Evolutionary conservation across 2,329 filamentous ascomycete genomes (phyloP), one percentile per base, ranked within the genome.

Genomic region (Chaetomium strumarium): DNA sequence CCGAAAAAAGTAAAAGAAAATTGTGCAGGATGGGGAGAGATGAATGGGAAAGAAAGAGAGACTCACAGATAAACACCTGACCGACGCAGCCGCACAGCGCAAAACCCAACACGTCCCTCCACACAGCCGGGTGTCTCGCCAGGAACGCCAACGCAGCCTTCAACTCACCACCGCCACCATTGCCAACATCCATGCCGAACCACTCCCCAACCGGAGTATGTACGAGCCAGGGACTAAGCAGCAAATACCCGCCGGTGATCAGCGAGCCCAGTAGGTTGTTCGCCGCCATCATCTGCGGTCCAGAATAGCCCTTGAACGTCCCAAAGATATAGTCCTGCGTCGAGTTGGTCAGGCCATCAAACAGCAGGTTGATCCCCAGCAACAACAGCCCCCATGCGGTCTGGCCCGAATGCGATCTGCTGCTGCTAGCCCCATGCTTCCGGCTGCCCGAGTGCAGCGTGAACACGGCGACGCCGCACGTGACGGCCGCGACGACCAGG

Each of bases 261-360:
- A 83, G 66, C 3, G 90, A 92, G 62, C 82, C 86, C 70, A 97
- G 86, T 51, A 96, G 75, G 68, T 97, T 99, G 71, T 96, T 90
- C 37, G 92, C 91, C 67, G 91, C 95, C 93, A 99, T 99, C 93
- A 99, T 99, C 78, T 99, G 93, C 55, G 92, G 90, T 10, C 93
- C 93, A 2, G 83, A 82, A 68, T 93, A 96, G 13, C 85, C 84
- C 59, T 82, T 83, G 71, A 90, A 95, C 7, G 81, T 77, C 58
- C 73, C 71, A 68, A 97, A 96, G 68, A 99, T 90, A 70, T 96
- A 85, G 70, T 99, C 93, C 75, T 99, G 93, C 2, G 92, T 96
- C 49, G 86, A 90, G 71, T 99, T 99, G 54, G 92, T 97, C 49
- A 99, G 77, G 59, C 93, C 93, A 68, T 99, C 93, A 64, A 99